phyloP scores from a whole-genome alignment of 176 grass and related monocot genomes.

The Echinochloa phyllopogon region DNA sequence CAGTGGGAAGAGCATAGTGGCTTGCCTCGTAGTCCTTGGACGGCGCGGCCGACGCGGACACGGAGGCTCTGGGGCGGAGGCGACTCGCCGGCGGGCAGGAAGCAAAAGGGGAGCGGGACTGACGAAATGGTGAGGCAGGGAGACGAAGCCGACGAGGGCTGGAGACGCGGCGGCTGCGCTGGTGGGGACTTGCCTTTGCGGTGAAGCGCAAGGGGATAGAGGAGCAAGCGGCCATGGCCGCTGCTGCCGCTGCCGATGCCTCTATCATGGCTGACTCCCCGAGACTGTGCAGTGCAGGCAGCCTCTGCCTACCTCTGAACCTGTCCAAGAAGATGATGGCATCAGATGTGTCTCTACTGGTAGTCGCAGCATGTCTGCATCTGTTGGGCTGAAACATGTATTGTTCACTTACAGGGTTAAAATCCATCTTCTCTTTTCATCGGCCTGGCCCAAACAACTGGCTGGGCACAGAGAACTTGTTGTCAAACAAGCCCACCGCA shows the following conservation, averaged over 20 bases:
- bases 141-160: background rate
- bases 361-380: too few species aligned
- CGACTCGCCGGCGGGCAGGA: constrained; percentile 14
- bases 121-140: background rate
- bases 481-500: too few species aligned
- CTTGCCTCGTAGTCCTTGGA: constrained; percentile 61
- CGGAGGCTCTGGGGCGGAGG: constrained; percentile 37
- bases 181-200: background rate
- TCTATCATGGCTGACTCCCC: background rate
- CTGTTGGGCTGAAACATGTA: background rate
- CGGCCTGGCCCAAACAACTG: background rate
- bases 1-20: background rate
- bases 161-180: background rate
- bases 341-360: too few species aligned
- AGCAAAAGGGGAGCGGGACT: background rate
- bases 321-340: background rate
- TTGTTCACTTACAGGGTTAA: background rate
- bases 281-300: background rate
- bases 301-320: background rate
- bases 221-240: constrained; percentile 17
- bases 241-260: background rate
- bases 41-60: constrained; percentile 31
- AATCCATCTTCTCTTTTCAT: background rate
- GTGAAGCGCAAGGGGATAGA: background rate
- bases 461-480: too few species aligned